A percentile compares a stretch with the other conserved stretches of the same genome.
phyloP scores from a whole-genome alignment of 2,329 filamentous ascomycete genomes.

The Aureobasidium sp. region DNA sequence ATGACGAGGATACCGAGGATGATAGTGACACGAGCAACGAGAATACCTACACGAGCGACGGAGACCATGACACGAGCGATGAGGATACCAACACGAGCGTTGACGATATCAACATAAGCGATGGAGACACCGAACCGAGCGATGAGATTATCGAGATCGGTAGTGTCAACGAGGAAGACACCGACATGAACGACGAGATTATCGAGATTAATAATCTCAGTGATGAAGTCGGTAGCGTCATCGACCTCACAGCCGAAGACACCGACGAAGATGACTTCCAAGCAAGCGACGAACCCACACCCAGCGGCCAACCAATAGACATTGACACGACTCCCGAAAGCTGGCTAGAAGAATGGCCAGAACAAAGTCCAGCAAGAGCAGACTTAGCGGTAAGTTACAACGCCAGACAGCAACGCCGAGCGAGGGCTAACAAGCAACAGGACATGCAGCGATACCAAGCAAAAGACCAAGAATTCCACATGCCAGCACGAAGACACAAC shows the following conservation, averaged over 20 bases:
- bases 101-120: too few species aligned
- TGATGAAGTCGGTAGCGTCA: too few species aligned
- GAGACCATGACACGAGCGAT: too few species aligned
- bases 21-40: too few species aligned
- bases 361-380: neutral
- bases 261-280: neutral
- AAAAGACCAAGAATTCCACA: neutral
- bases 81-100: too few species aligned
- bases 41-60: too few species aligned
- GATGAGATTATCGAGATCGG: neutral
- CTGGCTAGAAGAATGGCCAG: neutral
- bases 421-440: neutral
- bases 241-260: too few species aligned
- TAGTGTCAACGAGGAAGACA: neutral
- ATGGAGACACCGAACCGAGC: neutral
- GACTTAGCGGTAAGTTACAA: neutral
- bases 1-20: too few species aligned
- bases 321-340: too few species aligned
- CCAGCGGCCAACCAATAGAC: too few species aligned
- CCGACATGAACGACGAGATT: neutral
- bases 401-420: neutral
- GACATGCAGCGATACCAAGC: neutral
- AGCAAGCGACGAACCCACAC: too few species aligned
- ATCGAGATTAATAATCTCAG: too few species aligned
- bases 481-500: neutral